Base-by-base conservation (phyloP, 2,329 filamentous ascomycete species). In the Neofusicoccum kwambonambiense region DNA sequence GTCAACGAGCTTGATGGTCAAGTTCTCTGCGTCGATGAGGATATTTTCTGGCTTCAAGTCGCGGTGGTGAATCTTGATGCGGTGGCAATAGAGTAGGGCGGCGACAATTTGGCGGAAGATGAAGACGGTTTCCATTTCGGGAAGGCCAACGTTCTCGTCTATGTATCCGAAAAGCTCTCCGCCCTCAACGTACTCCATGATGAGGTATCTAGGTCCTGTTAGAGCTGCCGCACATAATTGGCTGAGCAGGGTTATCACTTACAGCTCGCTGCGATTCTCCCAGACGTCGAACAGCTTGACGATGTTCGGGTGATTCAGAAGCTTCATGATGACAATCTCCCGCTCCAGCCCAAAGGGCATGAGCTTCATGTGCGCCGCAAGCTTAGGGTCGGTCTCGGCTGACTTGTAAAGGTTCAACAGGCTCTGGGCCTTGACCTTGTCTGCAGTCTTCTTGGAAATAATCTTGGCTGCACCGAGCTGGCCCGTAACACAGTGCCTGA, bases 11-110 rank as follows among this genome's bases (percentile, higher is more conserved):
- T 98, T 99, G 76, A 98, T 88, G 65, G 91, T 88, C 62, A 89
- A 85, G 52, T 75, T 79, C 5, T 89, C 82, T 3, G 82, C 82
- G 65, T 93, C 93, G 58, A 99, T 84, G 17, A 99, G 83, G 51
- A 99, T 97, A 72, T 99, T 99, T 78, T 99, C 95, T 0, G 93
- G 95, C 78, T 99, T 99, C 62, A 99, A 83, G 71, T 99, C 95
- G 27, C 95, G 90, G 75, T 99, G 95, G 75, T 93, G 97, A 68
- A 99, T 97, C 70, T 94, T 93, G 79, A 97, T 92, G 2, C 90
- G 88, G 78, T 99, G 95, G 70, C 93, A 96, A 78, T 97, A 97
- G 3, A 93, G 88, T 58, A 99, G 84, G 0, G 92, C 95, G 63
- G 91, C 92, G 74, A 99, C 90, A 69, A 99, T 93, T 78, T 99